A percentile compares a stretch with the other conserved stretches of the same genome.
Conservation (phyloP, 352 stramenopile genomes). For the Blastocystis sp. region DNA sequence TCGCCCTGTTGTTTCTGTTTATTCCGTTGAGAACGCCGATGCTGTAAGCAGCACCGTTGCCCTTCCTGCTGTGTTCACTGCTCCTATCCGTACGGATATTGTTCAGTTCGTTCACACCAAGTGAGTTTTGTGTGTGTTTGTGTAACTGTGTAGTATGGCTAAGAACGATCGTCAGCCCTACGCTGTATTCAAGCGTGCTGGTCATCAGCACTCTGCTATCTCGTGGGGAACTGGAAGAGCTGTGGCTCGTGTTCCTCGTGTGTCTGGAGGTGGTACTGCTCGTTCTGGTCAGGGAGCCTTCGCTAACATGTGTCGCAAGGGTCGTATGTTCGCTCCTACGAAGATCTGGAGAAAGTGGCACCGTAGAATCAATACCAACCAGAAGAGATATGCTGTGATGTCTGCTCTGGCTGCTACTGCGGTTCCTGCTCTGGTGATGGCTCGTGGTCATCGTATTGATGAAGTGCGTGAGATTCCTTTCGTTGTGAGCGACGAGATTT, state of each 20-base stretch:
- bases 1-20: constrained; percentile 86
- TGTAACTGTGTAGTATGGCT: constrained; percentile 74
- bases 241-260: constrained; percentile 97
- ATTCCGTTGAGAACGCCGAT: constrained; percentile 74
- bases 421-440: constrained; percentile 89
- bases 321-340: constrained; percentile 95
- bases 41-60: constrained; percentile 79
- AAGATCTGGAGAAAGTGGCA: constrained; percentile 98
- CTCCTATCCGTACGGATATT: constrained; percentile 93
- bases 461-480: constrained; percentile 91
- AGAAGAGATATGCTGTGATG: constrained; percentile 89
- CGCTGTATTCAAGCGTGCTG: constrained; percentile 85
- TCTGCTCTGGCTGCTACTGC: constrained; percentile 91
- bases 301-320: constrained; percentile 94
- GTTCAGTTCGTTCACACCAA: constrained; percentile 98
- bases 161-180: constrained; percentile 99
- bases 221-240: constrained; percentile 96
- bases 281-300: constrained; percentile 93
- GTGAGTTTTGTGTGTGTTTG: neutral
- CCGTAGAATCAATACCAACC: constrained; percentile 94
- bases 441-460: constrained; percentile 91
- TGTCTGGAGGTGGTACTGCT: constrained; percentile 90
- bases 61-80: constrained; percentile 88
- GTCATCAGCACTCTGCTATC: constrained; percentile 86
- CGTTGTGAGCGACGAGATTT: constrained; percentile 72